Conservation (phyloP, 2,329 filamentous ascomycete species). For the Cryphonectria japonica region DNA sequence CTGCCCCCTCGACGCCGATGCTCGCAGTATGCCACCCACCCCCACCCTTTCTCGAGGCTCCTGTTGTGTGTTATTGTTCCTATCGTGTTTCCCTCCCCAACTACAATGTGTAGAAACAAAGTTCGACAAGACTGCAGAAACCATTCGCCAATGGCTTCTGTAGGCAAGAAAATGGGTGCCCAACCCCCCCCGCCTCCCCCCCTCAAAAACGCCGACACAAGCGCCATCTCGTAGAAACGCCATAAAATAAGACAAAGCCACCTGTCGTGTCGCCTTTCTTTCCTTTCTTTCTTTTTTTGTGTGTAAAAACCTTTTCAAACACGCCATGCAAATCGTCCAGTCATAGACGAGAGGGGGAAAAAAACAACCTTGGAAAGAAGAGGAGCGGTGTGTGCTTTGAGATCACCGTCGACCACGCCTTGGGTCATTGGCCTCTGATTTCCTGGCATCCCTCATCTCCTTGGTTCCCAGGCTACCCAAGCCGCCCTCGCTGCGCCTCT, state of each 20-base stretch:
- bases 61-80: neutral
- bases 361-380: neutral
- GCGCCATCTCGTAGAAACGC: neutral
- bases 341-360: neutral
- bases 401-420: slow-evolving; percentile 64
- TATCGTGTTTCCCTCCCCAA: neutral
- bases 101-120: neutral
- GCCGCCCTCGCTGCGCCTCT: slow-evolving; percentile 79
- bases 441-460: slow-evolving; percentile 84
- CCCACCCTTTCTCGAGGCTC: neutral
- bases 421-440: slow-evolving; percentile 80
- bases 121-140: neutral
- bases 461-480: slow-evolving; percentile 88
- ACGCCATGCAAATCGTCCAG: neutral
- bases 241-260: neutral
- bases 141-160: slow-evolving; percentile 4
- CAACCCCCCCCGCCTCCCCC: too few species aligned
- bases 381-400: neutral
- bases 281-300: too few species aligned
- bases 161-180: neutral
- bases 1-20: neutral
- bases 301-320: neutral
- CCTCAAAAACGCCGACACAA: neutral
- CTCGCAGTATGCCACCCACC: slow-evolving; percentile 3
- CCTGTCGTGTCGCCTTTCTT: neutral